Evolutionary conservation across 805 yeast species (phyloP).

Genomic region (Suhomyces tanzawaensis): DNA sequence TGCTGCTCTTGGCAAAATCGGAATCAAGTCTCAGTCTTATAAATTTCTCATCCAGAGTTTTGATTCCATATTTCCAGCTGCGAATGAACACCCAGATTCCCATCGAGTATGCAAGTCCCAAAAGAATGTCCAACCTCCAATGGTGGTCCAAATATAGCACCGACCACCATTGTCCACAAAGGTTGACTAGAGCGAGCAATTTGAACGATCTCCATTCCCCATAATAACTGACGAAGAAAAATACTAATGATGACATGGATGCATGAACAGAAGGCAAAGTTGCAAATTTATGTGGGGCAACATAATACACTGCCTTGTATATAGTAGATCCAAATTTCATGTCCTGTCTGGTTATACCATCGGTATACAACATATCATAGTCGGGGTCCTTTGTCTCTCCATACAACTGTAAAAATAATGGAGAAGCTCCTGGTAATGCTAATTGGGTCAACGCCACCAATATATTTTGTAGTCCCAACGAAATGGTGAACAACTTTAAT

Average conservation of each 20-base stretch:
- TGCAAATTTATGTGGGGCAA: slow-evolving; percentile 67
- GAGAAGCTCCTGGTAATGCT: slow-evolving; percentile 66
- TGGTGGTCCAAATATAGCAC: slow-evolving; percentile 73
- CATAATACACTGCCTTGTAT: slow-evolving; percentile 60
- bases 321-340: slow-evolving; percentile 58
- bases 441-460: slow-evolving; percentile 60
- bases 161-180: slow-evolving; percentile 68
- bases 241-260: slow-evolving; percentile 57
- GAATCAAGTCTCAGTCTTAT: slow-evolving; percentile 34
- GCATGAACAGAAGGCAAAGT: slow-evolving; percentile 62
- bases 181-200: slow-evolving; percentile 40
- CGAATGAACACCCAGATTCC: slow-evolving; percentile 39
- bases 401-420: slow-evolving; percentile 64
- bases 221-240: slow-evolving; percentile 42
- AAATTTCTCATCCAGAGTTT: slow-evolving; percentile 35
- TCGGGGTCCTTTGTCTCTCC: slow-evolving; percentile 56
- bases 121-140: slow-evolving; percentile 59
- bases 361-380: slow-evolving; percentile 65
- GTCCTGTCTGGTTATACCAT: slow-evolving; percentile 67
- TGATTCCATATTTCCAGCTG: slow-evolving; percentile 23
- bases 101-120: slow-evolving; percentile 54
- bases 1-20: slow-evolving; percentile 39
- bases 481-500: slow-evolving; percentile 47
- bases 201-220: slow-evolving; percentile 33
- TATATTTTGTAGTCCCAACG: slow-evolving; percentile 59